A percentile compares a stretch with the other conserved stretches of the same genome.
Conservation (phyloP, 2,329 filamentous ascomycete species). For the Clarireedia homoeocarpa region DNA sequence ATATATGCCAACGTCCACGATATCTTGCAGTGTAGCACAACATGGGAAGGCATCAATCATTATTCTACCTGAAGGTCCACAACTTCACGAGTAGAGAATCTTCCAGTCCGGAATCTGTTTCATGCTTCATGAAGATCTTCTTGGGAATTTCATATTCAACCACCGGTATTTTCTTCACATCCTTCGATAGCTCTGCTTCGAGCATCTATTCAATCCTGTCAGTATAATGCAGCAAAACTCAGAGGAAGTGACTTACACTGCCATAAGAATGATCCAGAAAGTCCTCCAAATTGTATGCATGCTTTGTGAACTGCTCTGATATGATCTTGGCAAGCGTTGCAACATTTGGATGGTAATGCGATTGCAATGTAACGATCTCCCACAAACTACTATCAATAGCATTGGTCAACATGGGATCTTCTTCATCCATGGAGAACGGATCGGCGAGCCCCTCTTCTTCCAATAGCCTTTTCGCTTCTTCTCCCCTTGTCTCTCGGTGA, state of each 20-base stretch:
- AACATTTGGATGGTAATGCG: conserved; percentile 95
- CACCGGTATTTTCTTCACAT: conserved; percentile 77
- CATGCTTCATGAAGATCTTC: conserved; percentile 35
- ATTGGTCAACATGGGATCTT: conserved; percentile 74
- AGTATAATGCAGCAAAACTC: conserved; percentile 20
- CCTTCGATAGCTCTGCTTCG: conserved; percentile 74
- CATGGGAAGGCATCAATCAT: not conserved
- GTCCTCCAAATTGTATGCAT: conserved; percentile 90
- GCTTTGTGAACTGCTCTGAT: conserved; percentile 94
- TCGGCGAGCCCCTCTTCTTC: conserved; percentile 57
- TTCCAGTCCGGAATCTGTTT: conserved; percentile 38
- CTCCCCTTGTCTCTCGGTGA: conserved; percentile 62
- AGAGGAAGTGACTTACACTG: conserved; percentile 47
- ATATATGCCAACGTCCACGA: conserved; percentile 1
- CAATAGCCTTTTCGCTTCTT: conserved; percentile 49
- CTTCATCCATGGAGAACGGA: conserved; percentile 67
- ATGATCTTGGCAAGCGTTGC: conserved; percentile 90
- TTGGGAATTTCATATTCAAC: conserved; percentile 86
- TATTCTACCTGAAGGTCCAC: conserved; percentile 45
- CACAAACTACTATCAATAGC: conserved; percentile 92
- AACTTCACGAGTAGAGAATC: conserved; percentile 52
- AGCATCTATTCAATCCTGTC: conserved; percentile 52
- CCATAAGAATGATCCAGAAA: conserved; percentile 92
- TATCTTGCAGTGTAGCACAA: not conserved
- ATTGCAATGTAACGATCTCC: conserved; percentile 87